Evolutionary conservation across 352 stramenopile genomes (phyloP), one percentile per base, ranked within the genome.

Genomic region (Chrysophaeum taylorii): DNA sequence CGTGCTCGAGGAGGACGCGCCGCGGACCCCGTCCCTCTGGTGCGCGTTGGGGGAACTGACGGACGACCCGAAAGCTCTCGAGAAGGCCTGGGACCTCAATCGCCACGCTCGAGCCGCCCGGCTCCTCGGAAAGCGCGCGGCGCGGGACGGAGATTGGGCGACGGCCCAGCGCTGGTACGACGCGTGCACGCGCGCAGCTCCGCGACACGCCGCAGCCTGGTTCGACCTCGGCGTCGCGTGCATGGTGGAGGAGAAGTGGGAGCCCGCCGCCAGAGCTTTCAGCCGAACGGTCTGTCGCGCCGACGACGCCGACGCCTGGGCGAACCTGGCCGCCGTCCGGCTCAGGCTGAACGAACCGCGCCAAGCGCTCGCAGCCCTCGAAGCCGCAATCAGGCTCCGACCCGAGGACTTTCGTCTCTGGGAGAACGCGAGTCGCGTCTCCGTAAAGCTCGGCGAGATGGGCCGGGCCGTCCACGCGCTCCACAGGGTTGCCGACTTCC

Each of bases 271-370:
- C 64, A 81, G 79, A 23, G 82, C 92, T 27, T 97, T 96, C 75
- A 92, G 88, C 57, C 86, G 91, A 45, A 90, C 96, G 27, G 91
- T 96, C 29, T 88, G 95, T 75, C 86, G 96, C 67, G 88, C 92
- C 7, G 90, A 96, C 68, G 89, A 96, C 70, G 88, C 85, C 31
- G 92, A 97, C 73, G 90, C 91, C 0, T 96, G 89, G 91, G 91
- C 90, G 42, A 97, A 97, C 80, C 82, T 98, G 29, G 91, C 90
- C 52, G 94, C 91, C 50, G 88, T 96, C 50, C 90, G 96, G 75
- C 82, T 96, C 73, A 83, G 78, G 42, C 84, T 87, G 42, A 75
- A 82, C 37, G 78, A 84, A n/a, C 89, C 85, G 53, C 70, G 75
- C 9, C 78, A 88, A 71, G 87, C 86, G 4, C 89, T 91, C 53